phyloP scores from a whole-genome alignment of 345 rosid genomes.

The Adansonia digitata region DNA sequence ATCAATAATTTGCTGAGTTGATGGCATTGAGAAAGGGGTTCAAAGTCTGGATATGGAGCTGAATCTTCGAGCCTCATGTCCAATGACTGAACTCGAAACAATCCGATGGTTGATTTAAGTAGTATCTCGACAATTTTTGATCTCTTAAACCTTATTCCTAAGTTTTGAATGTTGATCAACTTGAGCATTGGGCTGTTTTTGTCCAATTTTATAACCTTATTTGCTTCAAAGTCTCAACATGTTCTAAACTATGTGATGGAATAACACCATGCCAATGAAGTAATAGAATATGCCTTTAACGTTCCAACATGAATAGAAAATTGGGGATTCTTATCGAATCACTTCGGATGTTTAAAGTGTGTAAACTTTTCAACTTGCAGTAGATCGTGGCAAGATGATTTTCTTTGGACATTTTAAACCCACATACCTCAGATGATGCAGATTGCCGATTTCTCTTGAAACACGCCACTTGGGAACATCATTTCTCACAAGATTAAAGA shows the following conservation, averaged over 20 bases:
- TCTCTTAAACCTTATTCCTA: background rate
- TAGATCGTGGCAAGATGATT: background rate
- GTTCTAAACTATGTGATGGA: too few relatives aligned
- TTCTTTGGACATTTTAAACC: rapidly evolving
- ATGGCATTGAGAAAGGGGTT: background rate
- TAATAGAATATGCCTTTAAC: background rate
- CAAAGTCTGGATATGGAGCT: background rate
- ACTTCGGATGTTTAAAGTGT: background rate
- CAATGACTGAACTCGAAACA: background rate
- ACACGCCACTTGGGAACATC: background rate
- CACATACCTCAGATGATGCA: background rate
- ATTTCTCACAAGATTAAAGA: background rate
- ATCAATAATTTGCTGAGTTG: background rate
- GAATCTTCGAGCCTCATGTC: rapidly evolving
- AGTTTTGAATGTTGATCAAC: background rate
- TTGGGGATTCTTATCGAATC: background rate
- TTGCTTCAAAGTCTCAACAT: background rate
- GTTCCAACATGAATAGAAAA: background rate
- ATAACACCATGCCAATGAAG: too few relatives aligned
- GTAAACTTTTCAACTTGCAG: background rate
- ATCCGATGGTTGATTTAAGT: background rate
- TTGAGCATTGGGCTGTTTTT: background rate
- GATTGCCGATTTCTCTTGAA: background rate
- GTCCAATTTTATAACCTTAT: background rate
- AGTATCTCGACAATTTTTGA: background rate